Evolutionary conservation across 2,329 filamentous ascomycete species (phyloP), one percentile per base, ranked within the genome.

Genomic region (Salinomyces thailandicus): DNA sequence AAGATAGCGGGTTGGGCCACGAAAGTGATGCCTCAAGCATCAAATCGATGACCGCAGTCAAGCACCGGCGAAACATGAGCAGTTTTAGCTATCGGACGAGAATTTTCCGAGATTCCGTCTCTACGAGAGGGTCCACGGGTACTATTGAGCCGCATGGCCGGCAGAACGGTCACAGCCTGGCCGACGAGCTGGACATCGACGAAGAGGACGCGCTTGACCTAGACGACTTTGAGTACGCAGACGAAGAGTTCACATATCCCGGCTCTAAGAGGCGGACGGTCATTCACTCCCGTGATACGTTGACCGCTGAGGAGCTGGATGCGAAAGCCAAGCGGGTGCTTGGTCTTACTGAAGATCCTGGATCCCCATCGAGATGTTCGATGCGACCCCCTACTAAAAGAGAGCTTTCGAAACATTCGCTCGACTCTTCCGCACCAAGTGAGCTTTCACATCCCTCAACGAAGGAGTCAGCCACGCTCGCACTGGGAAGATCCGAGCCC

Each of bases 121-220:
- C 47, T 5, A 45, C 48, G 5, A 42, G 47, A 24, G 40, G 37
- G 8, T 47, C 46, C 22, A 33, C 43, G 54, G 58, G 37, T 9
- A 49, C 57, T 49, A 39, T 39, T 9, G 54, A 57, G n/a, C 63
- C 66, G 68, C 81, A 58, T 71, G 79, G 70, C 68, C 65, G 67
- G 33, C 73, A 72, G 39, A 67, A 76, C 49, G 82, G 81, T 1
- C 62, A 85, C 41, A 93, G 81, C 44, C 69, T 98, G 27, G 91
- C 91, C 1, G 87, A 96, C 50, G 91, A 98, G 62, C 71, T 98
- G 37, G 79, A 84, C 43, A 82, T 94, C 43, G 84, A 87, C 39
- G 81, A 83, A 42, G 83, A 89, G 38, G 84, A 87, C 19, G 67
- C 41, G 24, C 70, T 75, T 29, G 73, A 76, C 37, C 67, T 49